Percentiles rank a stretch among this genome's conserved stretches.
Evolutionary conservation across 331 rosid genomes (phyloP).

Genomic region (Quercus lobata): DNA sequence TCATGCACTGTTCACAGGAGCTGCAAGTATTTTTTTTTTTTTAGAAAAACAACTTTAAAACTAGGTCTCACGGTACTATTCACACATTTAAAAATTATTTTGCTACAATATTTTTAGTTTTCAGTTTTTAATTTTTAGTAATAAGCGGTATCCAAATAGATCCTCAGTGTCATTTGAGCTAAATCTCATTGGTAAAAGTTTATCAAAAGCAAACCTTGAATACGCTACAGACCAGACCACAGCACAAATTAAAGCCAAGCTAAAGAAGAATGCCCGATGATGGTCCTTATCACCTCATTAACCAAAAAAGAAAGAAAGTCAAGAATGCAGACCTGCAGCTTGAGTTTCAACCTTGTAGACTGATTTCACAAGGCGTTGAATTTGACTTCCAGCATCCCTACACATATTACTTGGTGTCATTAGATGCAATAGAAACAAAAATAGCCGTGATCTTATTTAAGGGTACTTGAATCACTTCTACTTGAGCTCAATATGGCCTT

Average conservation of each 20-base stretch:
- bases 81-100: no score
- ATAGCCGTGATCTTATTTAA: not conserved
- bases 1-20: fast-evolving
- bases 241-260: not conserved
- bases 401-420: constrained; percentile 9
- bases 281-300: not conserved
- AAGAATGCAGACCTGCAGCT: constrained; percentile 57
- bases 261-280: not conserved
- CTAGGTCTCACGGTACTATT: no score
- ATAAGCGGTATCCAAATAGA: fast-evolving
- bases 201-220: not conserved
- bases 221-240: not conserved
- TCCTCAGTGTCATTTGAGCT: no score
- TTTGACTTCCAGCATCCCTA: constrained; percentile 67
- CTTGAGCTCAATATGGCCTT: constrained; percentile 66
- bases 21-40: no score
- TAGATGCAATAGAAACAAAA: not conserved
- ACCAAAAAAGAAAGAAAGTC: not conserved
- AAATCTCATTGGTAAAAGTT: no score
- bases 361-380: constrained; percentile 61
- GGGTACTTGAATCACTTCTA: constrained; percentile 30
- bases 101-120: no score
- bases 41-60: no score
- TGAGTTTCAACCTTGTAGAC: constrained; percentile 57
- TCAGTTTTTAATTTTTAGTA: no score